phyloP scores from a whole-genome alignment of 2,329 filamentous ascomycete species.

The Macrophomina tecta region DNA sequence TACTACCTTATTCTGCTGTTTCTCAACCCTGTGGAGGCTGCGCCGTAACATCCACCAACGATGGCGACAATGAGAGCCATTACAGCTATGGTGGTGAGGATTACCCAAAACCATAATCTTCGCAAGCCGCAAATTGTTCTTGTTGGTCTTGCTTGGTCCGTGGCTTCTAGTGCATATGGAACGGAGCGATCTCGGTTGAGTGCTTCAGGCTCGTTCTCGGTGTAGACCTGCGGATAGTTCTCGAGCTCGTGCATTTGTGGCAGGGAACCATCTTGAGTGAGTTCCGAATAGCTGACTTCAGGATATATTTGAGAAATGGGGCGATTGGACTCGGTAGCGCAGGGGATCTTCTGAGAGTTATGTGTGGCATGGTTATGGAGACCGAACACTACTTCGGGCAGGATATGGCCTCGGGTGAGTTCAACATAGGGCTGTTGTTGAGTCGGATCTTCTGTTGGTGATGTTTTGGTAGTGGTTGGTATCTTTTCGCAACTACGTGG shows the following conservation, averaged over 20 bases:
- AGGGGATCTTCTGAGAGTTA: not conserved
- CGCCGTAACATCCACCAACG: too few relatives aligned
- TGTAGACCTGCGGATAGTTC: not conserved
- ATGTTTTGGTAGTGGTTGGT: not conserved
- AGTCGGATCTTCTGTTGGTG: not conserved
- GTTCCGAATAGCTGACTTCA: not conserved
- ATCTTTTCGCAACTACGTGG: not conserved
- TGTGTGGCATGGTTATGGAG: not conserved
- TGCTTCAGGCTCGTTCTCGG: slow-evolving; percentile 2
- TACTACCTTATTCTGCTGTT: too few relatives aligned
- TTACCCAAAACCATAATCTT: slow-evolving; percentile 1
- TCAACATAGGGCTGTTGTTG: not conserved
- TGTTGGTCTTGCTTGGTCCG: not conserved
- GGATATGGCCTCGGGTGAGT: not conserved
- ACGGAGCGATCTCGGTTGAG: not conserved
- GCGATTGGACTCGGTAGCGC: not conserved
- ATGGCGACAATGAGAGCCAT: not conserved
- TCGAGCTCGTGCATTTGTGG: not conserved
- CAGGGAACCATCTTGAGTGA: not conserved
- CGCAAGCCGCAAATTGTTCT: slow-evolving; percentile 5
- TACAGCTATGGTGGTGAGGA: not conserved
- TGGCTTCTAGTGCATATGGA: not conserved
- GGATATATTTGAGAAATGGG: not conserved
- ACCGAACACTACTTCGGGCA: not conserved
- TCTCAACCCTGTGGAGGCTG: too few relatives aligned